Evolutionary conservation across 306 rosid species (phyloP).

Genomic region (Lotus japonicus): DNA sequence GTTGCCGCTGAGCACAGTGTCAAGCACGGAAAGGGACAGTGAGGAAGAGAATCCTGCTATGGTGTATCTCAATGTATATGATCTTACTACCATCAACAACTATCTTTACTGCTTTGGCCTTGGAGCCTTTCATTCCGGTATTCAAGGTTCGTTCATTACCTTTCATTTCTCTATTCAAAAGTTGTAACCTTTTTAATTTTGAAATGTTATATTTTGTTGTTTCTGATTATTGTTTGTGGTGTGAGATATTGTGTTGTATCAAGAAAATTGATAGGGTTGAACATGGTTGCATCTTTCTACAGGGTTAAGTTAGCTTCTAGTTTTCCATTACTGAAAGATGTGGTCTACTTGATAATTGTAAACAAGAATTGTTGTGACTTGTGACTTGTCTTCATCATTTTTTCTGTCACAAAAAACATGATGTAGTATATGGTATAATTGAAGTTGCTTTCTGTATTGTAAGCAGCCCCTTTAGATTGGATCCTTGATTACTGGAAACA

Average conservation of each 20-base stretch:
- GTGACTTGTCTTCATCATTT: background rate
- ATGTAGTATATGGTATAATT: no score
- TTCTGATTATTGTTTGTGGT: background rate
- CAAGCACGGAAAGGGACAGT: conserved; percentile 34
- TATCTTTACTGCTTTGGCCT: conserved; percentile 76
- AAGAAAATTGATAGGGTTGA: background rate
- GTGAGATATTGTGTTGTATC: background rate
- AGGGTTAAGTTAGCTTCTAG: background rate
- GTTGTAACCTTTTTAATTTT: no score
- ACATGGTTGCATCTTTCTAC: background rate
- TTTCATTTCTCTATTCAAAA: background rate
- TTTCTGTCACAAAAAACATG: no score
- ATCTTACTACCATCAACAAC: conserved; percentile 79
- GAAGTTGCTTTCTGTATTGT: no score
- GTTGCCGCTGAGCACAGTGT: conserved; percentile 46
- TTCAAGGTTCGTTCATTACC: conserved; percentile 51
- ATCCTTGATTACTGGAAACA: no score
- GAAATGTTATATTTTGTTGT: conserved; percentile 1
- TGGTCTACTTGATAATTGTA: background rate
- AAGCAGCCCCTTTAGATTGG: no score
- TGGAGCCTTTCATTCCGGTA: conserved; percentile 91
- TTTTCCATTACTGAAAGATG: background rate
- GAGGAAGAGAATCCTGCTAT: conserved; percentile 21
- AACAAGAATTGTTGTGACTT: background rate
- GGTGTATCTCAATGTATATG: conserved; percentile 89